Conservation (phyloP, 768 basidiomycete species). For the Pseudohyphozyma bogoriensis region DNA sequence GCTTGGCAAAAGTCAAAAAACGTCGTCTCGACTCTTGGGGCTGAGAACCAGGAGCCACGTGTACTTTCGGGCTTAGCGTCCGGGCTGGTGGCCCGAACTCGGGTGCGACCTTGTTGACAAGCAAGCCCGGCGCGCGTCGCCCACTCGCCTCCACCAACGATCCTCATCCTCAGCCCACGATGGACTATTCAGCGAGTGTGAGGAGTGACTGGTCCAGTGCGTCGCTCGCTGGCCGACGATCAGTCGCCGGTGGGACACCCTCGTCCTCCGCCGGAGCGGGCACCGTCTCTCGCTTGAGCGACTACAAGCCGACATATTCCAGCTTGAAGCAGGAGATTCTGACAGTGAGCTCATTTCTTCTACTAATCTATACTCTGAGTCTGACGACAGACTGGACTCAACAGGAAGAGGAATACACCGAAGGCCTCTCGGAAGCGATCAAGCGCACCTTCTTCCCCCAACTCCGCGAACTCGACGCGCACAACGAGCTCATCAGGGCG, state of each 20-base stretch:
- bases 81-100: too few relatives aligned
- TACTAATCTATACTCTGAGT: not conserved
- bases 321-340: conserved; percentile 23
- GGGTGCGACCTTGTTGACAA: too few relatives aligned
- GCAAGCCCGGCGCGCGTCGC: not conserved
- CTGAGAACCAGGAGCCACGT: too few relatives aligned
- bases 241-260: too few relatives aligned
- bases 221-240: too few relatives aligned
- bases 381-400: not conserved
- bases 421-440: conserved; percentile 80
- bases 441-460: conserved; percentile 97
- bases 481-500: conserved; percentile 75
- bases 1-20: too few relatives aligned
- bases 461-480: conserved; percentile 75
- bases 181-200: too few relatives aligned
- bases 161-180: not conserved
- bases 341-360: not conserved
- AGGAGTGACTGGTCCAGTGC: too few relatives aligned
- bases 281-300: not conserved
- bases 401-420: conserved; percentile 85
- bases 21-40: too few relatives aligned
- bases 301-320: not conserved
- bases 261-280: too few relatives aligned
- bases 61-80: too few relatives aligned
- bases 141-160: not conserved